Base-by-base conservation (phyloP, 78 protist species). In the Protostelium mycophagum region DNA sequence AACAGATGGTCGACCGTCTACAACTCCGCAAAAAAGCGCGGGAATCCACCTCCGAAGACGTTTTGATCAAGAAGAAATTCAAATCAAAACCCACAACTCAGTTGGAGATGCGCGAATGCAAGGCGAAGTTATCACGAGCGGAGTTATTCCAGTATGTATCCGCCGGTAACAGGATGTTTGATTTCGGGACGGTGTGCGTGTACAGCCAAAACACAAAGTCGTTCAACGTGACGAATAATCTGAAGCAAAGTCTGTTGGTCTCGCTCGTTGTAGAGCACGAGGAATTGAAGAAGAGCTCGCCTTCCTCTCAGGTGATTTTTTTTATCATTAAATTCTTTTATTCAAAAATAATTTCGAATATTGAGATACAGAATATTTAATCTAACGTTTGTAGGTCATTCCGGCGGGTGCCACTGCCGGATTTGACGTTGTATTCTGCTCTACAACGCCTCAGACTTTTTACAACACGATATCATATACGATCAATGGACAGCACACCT, bases 331-430 rank as follows among this genome's bases (percentile, higher is more conserved):
- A 35, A 34, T 1, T 1, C 88, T 0, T 1, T 38, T 16, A 0
- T 34, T 1, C 88, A n/a, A 34, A 10, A 23, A 28, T 63, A 28
- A 28, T 63, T 23, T 23, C 38, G 38, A n/a, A 86, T 16, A 0
- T 16, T 51, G 73, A 51, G 16, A 51, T 51, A 51, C 16, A 16
- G 31, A 16, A 51, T 51, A 5, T 51, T 5, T 16, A 16, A 51
- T 51, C 16, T 5, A 51, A 51, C 16, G 16, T 51, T 51, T 16
- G 10, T 90, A 91, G 89, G 95, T 95, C 35, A 73, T 95, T 25
- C 96, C 96, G 25, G 88, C 96, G 0, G 90, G 87, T 1, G 88
- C 38, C 29, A 88, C 91, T 16, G 95, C 96, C 1, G 93, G 95
- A 35, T 95, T 95, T 38, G 95, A 91, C 86, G 37, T 95, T 36